Base-by-base conservation (phyloP, 148 eudicot species). In the Tetragonia tetragonoides region DNA sequence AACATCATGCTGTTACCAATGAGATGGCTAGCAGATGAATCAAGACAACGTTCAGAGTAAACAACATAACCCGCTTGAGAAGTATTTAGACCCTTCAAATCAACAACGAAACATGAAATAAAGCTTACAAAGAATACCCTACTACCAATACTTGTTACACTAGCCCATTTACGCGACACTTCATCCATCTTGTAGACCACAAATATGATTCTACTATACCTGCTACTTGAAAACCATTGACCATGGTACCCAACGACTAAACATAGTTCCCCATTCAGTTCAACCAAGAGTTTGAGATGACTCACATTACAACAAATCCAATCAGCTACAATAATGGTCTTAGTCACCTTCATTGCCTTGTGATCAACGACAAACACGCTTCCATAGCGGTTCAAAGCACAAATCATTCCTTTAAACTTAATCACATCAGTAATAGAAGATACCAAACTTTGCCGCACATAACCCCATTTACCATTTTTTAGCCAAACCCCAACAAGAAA, bases 371-470 rank as follows among this genome's bases (percentile, higher is more conserved):
- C 34, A 56, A 38, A 62, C 12, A 76, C 37, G 12, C 15, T 56
- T 4, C 78, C 78, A 6, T 17, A 3, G 1, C 23, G 12, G 34
- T 23, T 57, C 24, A 75, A 49, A 16, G 78, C 70, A 28, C 34
- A 75, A 75, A 75, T 23, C 4, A 8, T 17, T 28, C 60, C 78
- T 3, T 24, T 24, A 17, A 44, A 75, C 3, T 18, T 12, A 2
- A 63, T 34, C 14, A 75, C 28, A 46, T 75, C 70, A 63, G n/a
- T 41, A 41, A 73, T 59, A 42, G n/a, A 28, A 68, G 7, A 17
- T 42, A 68, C 34, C 16, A 41, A 14, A 11, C 68, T 61, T 11
- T 40, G 12, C 5, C 39, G 54, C 11, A 74, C 77, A 24, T 40
- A 61, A 6, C 40, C 20, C 76, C 76, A 59, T 11, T n/a, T 60